These are phyloP conservation scores for Talaromyces amestolkiae DNA, from an alignment of 2,329 filamentous ascomycete genomes.

Conservation along the genomic window DNA sequence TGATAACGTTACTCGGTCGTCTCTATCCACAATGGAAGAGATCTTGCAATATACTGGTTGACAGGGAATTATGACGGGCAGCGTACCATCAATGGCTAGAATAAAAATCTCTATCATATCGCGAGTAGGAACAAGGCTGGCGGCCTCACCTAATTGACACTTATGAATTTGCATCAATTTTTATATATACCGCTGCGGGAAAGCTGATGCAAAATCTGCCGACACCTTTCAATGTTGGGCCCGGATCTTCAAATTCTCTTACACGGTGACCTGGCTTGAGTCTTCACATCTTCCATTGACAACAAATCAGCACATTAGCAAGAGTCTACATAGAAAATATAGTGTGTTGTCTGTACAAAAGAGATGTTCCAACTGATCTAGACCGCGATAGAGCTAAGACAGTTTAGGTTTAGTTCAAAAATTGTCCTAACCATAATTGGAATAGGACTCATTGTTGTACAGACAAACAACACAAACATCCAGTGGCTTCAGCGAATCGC, in stretches of 20 bases:
- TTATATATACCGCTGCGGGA: not conserved
- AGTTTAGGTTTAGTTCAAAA: not conserved
- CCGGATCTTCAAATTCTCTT: not conserved
- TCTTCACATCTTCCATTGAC: too few species aligned
- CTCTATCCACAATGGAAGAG: too few species aligned
- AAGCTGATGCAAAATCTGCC: not conserved
- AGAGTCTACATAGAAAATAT: not conserved
- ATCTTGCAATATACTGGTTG: too few species aligned
- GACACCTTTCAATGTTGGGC: not conserved
- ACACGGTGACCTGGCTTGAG: not conserved
- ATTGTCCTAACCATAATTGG: not conserved
- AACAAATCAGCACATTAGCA: not conserved
- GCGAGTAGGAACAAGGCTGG: not conserved
- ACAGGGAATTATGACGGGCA: too few species aligned
- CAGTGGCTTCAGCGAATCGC: not conserved
- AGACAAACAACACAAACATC: constrained; percentile 12
- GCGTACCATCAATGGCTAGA: not conserved
- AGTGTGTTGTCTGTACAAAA: not conserved
- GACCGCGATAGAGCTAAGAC: not conserved
- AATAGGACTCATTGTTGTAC: not conserved
- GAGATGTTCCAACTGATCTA: too few species aligned
- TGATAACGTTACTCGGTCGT: too few species aligned
- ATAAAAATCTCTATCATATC: not conserved
- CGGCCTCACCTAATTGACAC: not conserved
- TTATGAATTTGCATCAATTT: not conserved